Percentiles rank a stretch among this genome's conserved stretches.
Conservation (phyloP, 2,329 filamentous ascomycete genomes). For the Colletotrichum cereale region DNA sequence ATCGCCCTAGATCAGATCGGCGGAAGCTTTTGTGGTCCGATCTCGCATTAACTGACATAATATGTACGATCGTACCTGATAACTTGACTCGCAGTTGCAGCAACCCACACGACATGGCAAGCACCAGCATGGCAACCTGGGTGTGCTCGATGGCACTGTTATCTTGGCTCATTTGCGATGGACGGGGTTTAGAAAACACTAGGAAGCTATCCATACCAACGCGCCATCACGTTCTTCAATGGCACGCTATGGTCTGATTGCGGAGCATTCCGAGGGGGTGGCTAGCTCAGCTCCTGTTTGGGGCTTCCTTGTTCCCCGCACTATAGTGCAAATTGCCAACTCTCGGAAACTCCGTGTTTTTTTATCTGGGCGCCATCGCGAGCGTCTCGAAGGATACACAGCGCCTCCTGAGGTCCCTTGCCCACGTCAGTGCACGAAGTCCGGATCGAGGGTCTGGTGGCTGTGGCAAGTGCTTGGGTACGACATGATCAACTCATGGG, state of each 20-base stretch:
- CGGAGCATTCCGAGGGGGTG: not conserved
- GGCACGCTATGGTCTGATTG: not conserved
- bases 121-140: not conserved
- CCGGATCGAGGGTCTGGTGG: slow-evolving; percentile 51
- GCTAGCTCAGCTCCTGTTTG: not conserved
- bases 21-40: not conserved
- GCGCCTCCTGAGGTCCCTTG: slow-evolving; percentile 51
- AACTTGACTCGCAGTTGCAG: not conserved
- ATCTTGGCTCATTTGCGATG: not conserved
- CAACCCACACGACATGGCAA: not conserved
- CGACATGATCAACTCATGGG: slow-evolving; percentile 46
- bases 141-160: not conserved
- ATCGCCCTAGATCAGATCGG: not conserved
- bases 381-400: slow-evolving; percentile 54
- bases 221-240: not conserved
- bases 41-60: not conserved
- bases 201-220: too few species aligned
- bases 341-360: slow-evolving; percentile 46
- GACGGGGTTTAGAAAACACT: too few species aligned
- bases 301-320: not conserved
- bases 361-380: slow-evolving; percentile 52
- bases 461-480: slow-evolving; percentile 54
- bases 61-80: too few species aligned
- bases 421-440: slow-evolving; percentile 56
- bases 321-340: not conserved